Conservation (phyloP, 768 basidiomycete species). For the Coprinopsis strossmayeri region DNA sequence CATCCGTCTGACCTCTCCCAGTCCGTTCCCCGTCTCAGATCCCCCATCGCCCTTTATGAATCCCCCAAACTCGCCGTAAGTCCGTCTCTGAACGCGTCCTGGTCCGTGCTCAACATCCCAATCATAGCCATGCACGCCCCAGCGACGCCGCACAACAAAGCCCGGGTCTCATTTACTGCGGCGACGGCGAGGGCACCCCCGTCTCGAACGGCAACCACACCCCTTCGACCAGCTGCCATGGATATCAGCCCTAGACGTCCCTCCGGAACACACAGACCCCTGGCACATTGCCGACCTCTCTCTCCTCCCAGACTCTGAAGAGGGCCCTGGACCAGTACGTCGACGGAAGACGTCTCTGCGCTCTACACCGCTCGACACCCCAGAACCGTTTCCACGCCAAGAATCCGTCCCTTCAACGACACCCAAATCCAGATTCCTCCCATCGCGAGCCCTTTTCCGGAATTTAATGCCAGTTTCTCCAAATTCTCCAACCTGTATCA, state of each 20-base stretch:
- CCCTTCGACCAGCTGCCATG: conserved; percentile 62
- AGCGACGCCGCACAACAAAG: conserved; percentile 33
- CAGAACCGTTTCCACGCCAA: conserved; percentile 10
- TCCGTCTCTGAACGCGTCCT: conserved; percentile 12
- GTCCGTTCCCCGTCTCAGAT: conserved; percentile 20
- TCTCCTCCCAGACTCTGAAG: conserved; percentile 32
- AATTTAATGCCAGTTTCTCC: conserved; percentile 56
- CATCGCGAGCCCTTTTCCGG: conserved; percentile 44
- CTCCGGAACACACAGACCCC: conserved; percentile 33
- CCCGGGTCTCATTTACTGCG: conserved; percentile 19
- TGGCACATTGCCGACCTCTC: conserved; percentile 65
- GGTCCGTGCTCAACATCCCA: conserved; percentile 4
- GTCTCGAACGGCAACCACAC: conserved; percentile 26
- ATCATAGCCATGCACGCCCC: conserved; percentile 19
- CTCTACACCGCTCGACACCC: conserved; percentile 29
- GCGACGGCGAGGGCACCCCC: conserved; percentile 24
- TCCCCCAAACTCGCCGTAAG: conserved; percentile 12
- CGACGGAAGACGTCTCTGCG: conserved; percentile 49
- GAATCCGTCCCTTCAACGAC: conserved; percentile 20
- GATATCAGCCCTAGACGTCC: conserved; percentile 51
- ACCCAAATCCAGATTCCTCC: conserved; percentile 31
- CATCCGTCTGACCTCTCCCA: conserved; percentile 8
- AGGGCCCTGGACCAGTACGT: conserved; percentile 49
- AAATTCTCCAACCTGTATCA: conserved; percentile 25
- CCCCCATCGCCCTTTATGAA: conserved; percentile 22